Conservation (phyloP, 176 grass and related monocot species). For the Lolium perenne region DNA sequence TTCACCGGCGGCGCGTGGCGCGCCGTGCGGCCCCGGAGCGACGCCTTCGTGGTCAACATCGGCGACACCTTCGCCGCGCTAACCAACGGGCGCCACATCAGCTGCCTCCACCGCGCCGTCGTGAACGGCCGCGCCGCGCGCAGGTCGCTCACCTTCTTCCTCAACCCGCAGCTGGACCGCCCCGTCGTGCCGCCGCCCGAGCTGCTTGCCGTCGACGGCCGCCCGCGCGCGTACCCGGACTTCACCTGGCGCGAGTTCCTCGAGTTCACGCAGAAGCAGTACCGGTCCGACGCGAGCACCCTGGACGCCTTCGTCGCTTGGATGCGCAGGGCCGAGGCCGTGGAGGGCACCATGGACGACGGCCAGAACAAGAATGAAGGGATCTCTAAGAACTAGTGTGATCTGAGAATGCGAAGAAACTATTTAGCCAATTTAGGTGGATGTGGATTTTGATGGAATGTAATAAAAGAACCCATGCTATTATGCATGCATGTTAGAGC, state of each 20-base stretch:
- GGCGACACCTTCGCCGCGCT: slow-evolving; percentile 65
- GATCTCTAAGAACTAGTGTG: neutral
- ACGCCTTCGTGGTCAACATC: slow-evolving; percentile 67
- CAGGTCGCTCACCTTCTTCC: slow-evolving; percentile 58
- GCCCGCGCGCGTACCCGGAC: slow-evolving; percentile 75
- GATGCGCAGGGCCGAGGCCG: slow-evolving; percentile 33
- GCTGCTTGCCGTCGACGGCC: slow-evolving; percentile 28
- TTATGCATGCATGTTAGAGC: neutral
- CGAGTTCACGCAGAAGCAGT: slow-evolving; percentile 89
- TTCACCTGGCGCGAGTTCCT: slow-evolving; percentile 89
- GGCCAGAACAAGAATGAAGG: neutral
- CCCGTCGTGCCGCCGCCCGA: slow-evolving; percentile 36
- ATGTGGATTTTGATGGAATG: neutral
- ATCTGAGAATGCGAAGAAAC: neutral
- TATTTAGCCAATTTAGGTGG: neutral
- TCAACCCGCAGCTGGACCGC: slow-evolving; percentile 52
- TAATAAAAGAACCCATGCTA: neutral
- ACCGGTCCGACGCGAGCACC: slow-evolving; percentile 74
- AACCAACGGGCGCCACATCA: slow-evolving; percentile 53
- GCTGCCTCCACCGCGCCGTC: slow-evolving; percentile 68
- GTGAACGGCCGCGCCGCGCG: slow-evolving; percentile 33
- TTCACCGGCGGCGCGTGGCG: slow-evolving; percentile 39
- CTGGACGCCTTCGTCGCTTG: slow-evolving; percentile 74
- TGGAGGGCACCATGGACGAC: neutral
- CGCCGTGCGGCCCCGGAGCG: slow-evolving; percentile 44